Base-by-base conservation (phyloP, 176 grass and related monocot species). In the Carex scoparia region DNA sequence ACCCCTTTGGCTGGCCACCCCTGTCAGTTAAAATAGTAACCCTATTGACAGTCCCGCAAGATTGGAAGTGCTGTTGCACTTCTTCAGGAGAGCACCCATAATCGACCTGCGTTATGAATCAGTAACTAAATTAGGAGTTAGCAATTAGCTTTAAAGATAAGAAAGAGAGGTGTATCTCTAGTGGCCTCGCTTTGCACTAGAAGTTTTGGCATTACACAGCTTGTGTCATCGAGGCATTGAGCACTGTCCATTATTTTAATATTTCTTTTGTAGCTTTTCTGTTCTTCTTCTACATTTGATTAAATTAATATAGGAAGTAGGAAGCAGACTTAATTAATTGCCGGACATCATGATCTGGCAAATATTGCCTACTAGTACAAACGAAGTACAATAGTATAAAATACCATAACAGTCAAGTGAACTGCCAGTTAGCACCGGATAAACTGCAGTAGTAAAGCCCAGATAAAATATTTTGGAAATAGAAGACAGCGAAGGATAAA, bases 61-160 rank as follows among this genome's bases (percentile, higher is more conserved):
- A 88, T 75, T 94, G 87, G 88, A 94, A 94, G 84, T 94, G 92
- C 86, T 88, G 87, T 82, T 94, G 92, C 74, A 94, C 74, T 81
- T 94, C 92, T 86, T 94, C 92, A 12, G 90, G 87, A 56, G 55
- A 86, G 64, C 89, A 94, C 83, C 9, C 79, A 79, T 94, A 94
- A 67, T 94, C 92, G 68, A 94, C 92, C 92, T 94, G 89, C 88
- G 84, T 81, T 44, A 92, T 82, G 60, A 23, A 42, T 71, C 65
- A 71, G 33, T 19, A 71, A 70, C n/a, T 19, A 71, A 70, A 42
- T 77, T 53, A 74, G 40, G 44, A 74, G 28, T 37, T 16, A 51
- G 19, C 9, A 46, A 40, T 74, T 51, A 51, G 46, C 2, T 30
- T 12, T 77, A 19, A 77, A 49, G 38, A 40, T 40, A 51, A 56